A percentile compares a stretch with the other conserved stretches of the same genome.
phyloP scores from a whole-genome alignment of 768 basidiomycete species.

The Trametopsis cervina region DNA sequence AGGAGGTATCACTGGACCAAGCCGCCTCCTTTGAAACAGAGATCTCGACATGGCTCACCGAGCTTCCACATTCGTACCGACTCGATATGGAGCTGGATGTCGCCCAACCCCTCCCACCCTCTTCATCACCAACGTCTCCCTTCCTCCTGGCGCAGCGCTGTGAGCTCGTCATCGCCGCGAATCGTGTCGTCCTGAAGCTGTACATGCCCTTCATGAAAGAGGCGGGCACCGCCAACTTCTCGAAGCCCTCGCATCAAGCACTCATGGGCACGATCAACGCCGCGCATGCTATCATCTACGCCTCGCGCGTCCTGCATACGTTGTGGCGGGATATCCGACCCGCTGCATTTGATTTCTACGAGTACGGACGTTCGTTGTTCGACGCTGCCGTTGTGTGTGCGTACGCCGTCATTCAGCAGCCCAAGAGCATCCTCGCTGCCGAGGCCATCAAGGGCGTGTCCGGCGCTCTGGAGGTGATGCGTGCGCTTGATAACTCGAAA shows the following conservation, averaged over 20 bases:
- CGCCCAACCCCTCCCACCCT: slow-evolving; percentile 12
- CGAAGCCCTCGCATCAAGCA: slow-evolving; percentile 41
- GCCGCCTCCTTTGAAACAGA: slow-evolving; percentile 52
- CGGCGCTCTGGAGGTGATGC: slow-evolving; percentile 38
- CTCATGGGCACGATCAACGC: slow-evolving; percentile 54
- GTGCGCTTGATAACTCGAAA: slow-evolving; percentile 20
- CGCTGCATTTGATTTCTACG: slow-evolving; percentile 49
- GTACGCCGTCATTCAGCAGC: slow-evolving; percentile 51
- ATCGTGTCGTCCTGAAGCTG: slow-evolving; percentile 53
- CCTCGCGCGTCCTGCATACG: slow-evolving; percentile 36
- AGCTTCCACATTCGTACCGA: slow-evolving; percentile 45
- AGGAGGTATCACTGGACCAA: slow-evolving; percentile 48
- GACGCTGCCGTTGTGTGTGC: slow-evolving; percentile 63
- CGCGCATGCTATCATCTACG: slow-evolving; percentile 56
- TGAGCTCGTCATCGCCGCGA: slow-evolving; percentile 54
- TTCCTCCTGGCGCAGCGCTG: slow-evolving; percentile 44
- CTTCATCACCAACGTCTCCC: slow-evolving; percentile 25
- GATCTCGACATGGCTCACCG: slow-evolving; percentile 44
- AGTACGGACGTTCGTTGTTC: slow-evolving; percentile 54
- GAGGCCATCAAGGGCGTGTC: slow-evolving; percentile 41
- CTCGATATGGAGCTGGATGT: slow-evolving; percentile 32
- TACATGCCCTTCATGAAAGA: slow-evolving; percentile 59
- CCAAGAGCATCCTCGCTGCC: slow-evolving; percentile 37
- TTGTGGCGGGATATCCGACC: slow-evolving; percentile 36
- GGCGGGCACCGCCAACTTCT: slow-evolving; percentile 17